phyloP scores from a whole-genome alignment of 78 protist species.

The Chrysochromulina tobinii region DNA sequence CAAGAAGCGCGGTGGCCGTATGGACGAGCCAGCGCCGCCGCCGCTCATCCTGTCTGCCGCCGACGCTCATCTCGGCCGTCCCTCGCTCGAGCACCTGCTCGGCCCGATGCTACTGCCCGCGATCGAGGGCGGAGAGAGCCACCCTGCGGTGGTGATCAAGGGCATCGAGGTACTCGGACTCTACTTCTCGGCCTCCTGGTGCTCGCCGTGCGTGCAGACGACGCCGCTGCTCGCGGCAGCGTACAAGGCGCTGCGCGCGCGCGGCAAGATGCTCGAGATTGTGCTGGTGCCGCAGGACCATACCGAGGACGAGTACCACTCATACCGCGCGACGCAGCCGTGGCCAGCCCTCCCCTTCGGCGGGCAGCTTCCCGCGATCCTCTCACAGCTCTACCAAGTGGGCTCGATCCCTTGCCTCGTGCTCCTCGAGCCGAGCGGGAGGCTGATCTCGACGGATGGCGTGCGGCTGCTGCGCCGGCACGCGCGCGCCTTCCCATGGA shows the following conservation, averaged over 20 bases:
- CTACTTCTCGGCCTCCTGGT: constrained; percentile 8
- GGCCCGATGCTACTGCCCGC: too few relatives aligned
- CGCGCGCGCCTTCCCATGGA: neutral
- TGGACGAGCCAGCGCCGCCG: neutral
- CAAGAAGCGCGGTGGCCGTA: neutral
- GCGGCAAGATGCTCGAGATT: neutral
- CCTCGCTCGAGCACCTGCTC: neutral
- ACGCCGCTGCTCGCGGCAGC: neutral
- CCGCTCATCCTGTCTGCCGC: neutral
- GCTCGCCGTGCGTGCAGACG: neutral
- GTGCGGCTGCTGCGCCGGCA: neutral
- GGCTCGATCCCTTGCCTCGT: neutral
- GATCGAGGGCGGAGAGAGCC: neutral
- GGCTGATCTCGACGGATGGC: neutral
- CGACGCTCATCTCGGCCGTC: neutral
- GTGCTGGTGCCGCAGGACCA: neutral
- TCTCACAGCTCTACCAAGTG: neutral
- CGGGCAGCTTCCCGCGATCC: neutral
- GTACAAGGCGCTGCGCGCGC: neutral
- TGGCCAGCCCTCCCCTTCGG: neutral
- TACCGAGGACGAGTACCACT: neutral
- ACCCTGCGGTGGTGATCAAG: neutral
- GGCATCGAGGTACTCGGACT: neutral
- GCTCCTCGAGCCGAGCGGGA: neutral
- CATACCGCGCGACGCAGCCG: neutral